Conservation (phyloP, 257 asterid species). For the Ocimum tenuiflorum region DNA sequence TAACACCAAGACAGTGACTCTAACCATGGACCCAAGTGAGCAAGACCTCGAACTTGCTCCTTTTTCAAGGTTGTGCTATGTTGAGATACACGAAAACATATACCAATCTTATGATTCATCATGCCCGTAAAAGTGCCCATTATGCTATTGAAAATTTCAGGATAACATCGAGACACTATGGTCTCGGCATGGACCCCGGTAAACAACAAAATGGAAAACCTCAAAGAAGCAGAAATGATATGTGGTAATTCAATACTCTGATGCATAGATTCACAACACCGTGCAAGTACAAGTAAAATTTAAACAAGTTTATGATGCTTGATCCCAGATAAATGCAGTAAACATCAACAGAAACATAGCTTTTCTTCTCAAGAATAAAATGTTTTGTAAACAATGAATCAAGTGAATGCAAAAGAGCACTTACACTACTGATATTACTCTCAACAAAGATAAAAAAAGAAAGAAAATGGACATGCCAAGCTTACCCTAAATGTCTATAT, state of each 20-base stretch:
- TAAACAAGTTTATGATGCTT: too few relatives aligned
- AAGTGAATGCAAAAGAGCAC: too few relatives aligned
- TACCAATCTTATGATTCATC: not conserved
- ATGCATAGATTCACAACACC: too few relatives aligned
- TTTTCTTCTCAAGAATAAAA: too few relatives aligned
- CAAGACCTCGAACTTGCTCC: constrained; percentile 9
- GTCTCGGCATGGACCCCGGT: not conserved
- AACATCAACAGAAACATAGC: too few relatives aligned
- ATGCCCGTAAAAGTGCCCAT: not conserved
- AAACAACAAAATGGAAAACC: not conserved
- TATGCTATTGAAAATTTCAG: not conserved
- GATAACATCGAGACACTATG: not conserved
- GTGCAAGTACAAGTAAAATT: too few relatives aligned
- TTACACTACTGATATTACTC: too few relatives aligned
- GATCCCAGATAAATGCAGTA: too few relatives aligned
- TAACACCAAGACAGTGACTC: not conserved
- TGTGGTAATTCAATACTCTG: not conserved
- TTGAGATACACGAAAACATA: not conserved
- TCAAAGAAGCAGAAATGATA: not conserved
- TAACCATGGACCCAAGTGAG: not conserved
- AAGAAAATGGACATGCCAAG: too few relatives aligned
- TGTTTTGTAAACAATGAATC: too few relatives aligned
- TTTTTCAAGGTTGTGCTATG: not conserved
- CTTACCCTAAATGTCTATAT: not conserved
- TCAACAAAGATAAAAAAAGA: too few relatives aligned